Evolutionary conservation across 495 filamentous ascomycete genomes (phyloP), one percentile per base, ranked within the genome.

Genomic region (Cercophora samala): DNA sequence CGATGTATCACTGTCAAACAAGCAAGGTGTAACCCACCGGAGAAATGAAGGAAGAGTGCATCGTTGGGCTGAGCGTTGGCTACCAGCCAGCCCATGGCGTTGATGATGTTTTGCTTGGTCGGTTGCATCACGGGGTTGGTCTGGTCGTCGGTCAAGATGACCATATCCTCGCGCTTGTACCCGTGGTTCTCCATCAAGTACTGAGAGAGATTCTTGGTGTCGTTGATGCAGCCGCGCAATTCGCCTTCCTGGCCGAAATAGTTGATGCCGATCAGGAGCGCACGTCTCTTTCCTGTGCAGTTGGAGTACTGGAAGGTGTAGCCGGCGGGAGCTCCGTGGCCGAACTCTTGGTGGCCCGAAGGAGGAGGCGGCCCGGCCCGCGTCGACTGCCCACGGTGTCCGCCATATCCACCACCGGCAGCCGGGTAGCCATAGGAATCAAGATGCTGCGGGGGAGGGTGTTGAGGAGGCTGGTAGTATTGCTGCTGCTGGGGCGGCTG

Each of bases 171-270:
- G 25, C 77, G 75, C 74, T 78, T 80, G 72, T 82, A 84, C 53
- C 87, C 86, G 74, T 93, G 93, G 67, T 88, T 85, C 75, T 91
- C 85, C 72, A 92, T 89, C 62, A 97, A 81, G 74, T 93, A 97
- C 58, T 82, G 79, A 5, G 91, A 93, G 84, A 97, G 88, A 75
- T 97, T 97, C 77, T 92, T 92, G 37, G 93, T 91, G 77, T 97
- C 93, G 77, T 97, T 97, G 84, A 97, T 96, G 79, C 93, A 97
- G 63, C 93, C 93, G 62, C 89, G 83, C 63, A 97, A 81, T 80
- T 96, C 90, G 60, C 89, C 91, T 64, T 88, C 82, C 76, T 96
- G 92, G 62, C 89, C 87, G 66, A 96, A 93, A 77, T 97, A 97
- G 80, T 97, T 97, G 82, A 97, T 94, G 58, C 93, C 93, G 65